Base-by-base conservation (phyloP, 2,329 filamentous ascomycete species). In the Clonostachys rhizophaga region DNA sequence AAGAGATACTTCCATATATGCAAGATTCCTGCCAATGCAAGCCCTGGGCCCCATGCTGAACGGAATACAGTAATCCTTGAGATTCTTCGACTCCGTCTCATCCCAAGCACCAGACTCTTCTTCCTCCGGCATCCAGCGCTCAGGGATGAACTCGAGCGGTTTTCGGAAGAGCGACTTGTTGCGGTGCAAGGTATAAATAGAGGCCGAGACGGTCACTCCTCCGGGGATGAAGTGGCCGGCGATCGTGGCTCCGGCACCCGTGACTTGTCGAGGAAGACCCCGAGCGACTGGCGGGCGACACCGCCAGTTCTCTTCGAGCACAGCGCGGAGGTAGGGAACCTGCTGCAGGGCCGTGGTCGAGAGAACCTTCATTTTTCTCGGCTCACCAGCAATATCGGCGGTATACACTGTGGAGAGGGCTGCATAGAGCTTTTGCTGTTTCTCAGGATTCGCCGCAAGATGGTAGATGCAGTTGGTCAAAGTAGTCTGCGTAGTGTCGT, bases 131-230 rank as follows among this genome's bases (percentile, higher is more conserved):
- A 57, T 41, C 55, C 55, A 58, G 8, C 57, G 48, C 43, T 63
- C 60, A 0, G 59, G 60, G 3, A 45, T 48, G 48, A 59, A 63
- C 5, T 40, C 44, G 14, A 52, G 42, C 7, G 58, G 54, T 2
- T 59, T 48, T 5, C 42, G 42, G 39, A 59, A 61, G 4, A 58
- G 51, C 6, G 47, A 46, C 5, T 50, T 40, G 44, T 61, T 55
- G 17, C 57, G 55, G 47, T 62, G 59, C 36, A 62, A 50, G 13
- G 52, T 58, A 42, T 56, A 62, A 1, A 57, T 54, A 7, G 52
- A 47, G 48, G 57, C 55, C 20, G 54, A 47, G 4, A 61, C 56
- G 5, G 53, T 47, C 1, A 56, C 58, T 14, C 53, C 53, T 4
- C 54, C 48, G 0, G 57, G 55, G 4, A 62, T 52, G 2, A 10